phyloP scores from a whole-genome alignment of 2,329 filamentous ascomycete species.

The Aspergillus piperis region DNA sequence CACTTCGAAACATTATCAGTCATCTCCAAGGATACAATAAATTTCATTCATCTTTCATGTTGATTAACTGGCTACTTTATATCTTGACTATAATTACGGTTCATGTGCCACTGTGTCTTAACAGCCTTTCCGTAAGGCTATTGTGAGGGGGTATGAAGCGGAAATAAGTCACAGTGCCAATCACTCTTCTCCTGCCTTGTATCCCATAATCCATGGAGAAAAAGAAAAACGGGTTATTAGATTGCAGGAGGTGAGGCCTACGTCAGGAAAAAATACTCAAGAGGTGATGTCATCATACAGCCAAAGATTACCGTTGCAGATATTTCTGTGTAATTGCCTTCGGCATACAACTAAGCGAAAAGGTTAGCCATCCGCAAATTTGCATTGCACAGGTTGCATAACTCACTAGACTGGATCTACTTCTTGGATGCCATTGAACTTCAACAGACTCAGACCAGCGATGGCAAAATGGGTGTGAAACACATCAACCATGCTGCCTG shows the following conservation, averaged over 20 bases:
- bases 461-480: conserved; percentile 93
- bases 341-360: conserved; percentile 64
- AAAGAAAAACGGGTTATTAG: conserved; percentile 65
- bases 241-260: conserved; percentile 60
- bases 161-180: conserved; percentile 43
- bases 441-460: conserved; percentile 81
- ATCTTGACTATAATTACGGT: neutral
- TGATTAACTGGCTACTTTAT: neutral
- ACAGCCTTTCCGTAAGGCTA: conserved; percentile 36
- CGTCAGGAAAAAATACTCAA: neutral
- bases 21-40: too few species aligned
- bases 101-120: conserved; percentile 45
- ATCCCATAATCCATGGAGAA: conserved; percentile 61
- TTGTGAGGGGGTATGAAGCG: conserved; percentile 41
- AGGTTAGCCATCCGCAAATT: conserved; percentile 7
- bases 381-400: neutral
- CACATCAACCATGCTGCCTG: conserved; percentile 93
- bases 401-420: conserved; percentile 85
- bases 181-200: conserved; percentile 69
- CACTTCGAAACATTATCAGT: too few species aligned
- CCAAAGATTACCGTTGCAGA: conserved; percentile 43
- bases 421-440: conserved; percentile 71
- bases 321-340: conserved; percentile 64
- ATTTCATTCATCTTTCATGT: neutral
- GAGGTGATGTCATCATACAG: neutral